These are phyloP conservation scores for Bryopsis sp. DNA, from an alignment of 139 green algal species.

Conservation along the genomic window DNA sequence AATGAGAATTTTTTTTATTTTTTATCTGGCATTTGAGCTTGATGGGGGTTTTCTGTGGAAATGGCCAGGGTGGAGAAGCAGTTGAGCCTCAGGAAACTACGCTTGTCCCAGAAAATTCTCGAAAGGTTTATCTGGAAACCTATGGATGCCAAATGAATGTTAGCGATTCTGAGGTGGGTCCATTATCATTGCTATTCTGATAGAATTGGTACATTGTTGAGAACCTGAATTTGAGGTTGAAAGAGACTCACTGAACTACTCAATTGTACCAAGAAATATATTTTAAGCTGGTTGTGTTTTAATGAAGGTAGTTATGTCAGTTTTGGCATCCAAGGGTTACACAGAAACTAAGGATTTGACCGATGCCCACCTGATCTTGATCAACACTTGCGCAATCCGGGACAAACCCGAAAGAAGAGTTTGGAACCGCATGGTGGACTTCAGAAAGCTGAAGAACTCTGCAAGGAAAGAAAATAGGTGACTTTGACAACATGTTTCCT, in stretches of 20 bases:
- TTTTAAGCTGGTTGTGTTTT: neutral
- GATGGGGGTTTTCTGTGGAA: no score
- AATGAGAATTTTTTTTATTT: no score
- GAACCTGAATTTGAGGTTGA: neutral
- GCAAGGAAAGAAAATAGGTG: slow-evolving; percentile 5
- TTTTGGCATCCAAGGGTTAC: slow-evolving; percentile 52
- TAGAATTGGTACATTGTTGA: neutral
- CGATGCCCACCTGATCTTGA: slow-evolving; percentile 59
- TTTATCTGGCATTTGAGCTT: no score
- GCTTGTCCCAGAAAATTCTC: no score
- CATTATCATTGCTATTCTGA: neutral
- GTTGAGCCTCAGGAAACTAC: no score
- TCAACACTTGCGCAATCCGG: slow-evolving; percentile 91
- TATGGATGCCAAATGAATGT: slow-evolving; percentile 75
- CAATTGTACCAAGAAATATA: neutral
- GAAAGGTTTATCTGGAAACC: slow-evolving; percentile 16
- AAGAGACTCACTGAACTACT: neutral
- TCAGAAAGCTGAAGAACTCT: slow-evolving; percentile 38
- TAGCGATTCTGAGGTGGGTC: slow-evolving; percentile 57
- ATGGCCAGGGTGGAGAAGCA: no score
- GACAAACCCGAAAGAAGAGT: slow-evolving; percentile 65
- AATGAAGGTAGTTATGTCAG: slow-evolving; percentile 39
- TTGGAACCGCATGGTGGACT: slow-evolving; percentile 53
- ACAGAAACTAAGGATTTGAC: slow-evolving; percentile 13
- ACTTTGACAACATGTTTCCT: neutral